Base-by-base conservation (phyloP, 1,139 yeast species). In the Pichia sp. region DNA sequence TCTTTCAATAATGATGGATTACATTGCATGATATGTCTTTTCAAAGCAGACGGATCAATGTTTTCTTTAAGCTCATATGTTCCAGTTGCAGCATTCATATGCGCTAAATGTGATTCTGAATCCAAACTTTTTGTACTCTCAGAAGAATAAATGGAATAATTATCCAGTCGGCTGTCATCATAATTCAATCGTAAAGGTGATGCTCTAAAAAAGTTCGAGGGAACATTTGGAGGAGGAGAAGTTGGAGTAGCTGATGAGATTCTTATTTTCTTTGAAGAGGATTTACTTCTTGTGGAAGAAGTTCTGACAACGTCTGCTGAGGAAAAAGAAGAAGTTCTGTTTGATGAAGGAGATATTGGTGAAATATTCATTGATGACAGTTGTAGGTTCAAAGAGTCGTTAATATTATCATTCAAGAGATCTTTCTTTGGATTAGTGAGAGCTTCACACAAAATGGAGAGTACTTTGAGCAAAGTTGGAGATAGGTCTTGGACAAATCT, bases 401-500 rank as follows among this genome's bases (percentile, higher is more conserved):
- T 32, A 8, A 38, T 36, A n/a, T 15, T 10, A 31, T 41, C 51
- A 32, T n/a, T 11, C 31, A 30, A n/a, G 10, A 4, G 16, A 26
- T 16, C 31, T 16, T 61, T 57, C 48, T 59, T 44, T 8, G 49
- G 38, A 11, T 3, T n/a, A 16, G 47, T 42, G 30, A 54, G 36
- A 13, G 38, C 34, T 31, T 50, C 49, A 47, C 55, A 47, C 2
- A 50, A 30, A 7, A 52, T n/a, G 8, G 47, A 23, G 19, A 50
- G 15, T 10, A 54, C 38, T 46, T 46, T 50, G 2, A 49, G 16
- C 16, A 65, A 45, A 40, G 54, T 48, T 7, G 66, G 63, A 1
- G 66, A 55, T 3, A 62, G 44, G 19, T 57, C 57, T 41, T 62
- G 57, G 11, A 64, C 43, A 31, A 58, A 51, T n/a, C 57, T 54